phyloP scores from a whole-genome alignment of 345 rosid species.

The Isatis tinctoria region DNA sequence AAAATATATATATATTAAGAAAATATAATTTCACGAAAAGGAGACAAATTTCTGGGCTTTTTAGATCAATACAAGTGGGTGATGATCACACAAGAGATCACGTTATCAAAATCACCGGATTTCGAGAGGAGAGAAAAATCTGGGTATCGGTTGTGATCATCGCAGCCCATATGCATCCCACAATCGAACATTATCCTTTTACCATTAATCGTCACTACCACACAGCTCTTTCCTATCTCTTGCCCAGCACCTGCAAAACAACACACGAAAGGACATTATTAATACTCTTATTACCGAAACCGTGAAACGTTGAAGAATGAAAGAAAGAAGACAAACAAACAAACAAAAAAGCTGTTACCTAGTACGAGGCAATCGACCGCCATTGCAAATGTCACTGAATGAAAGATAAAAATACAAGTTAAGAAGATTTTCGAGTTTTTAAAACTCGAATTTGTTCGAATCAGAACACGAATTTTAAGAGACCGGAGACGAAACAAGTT shows the following conservation, averaged over 20 bases:
- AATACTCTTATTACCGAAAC: not conserved
- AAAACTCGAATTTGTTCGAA: not conserved
- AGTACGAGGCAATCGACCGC: slow-evolving; percentile 82
- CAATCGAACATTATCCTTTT: slow-evolving; percentile 93
- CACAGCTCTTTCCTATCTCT: slow-evolving; percentile 97
- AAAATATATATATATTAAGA: too few species aligned
- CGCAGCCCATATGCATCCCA: slow-evolving; percentile 96
- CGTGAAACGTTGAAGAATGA: not conserved
- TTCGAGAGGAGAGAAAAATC: slow-evolving; percentile 71
- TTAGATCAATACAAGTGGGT: slow-evolving; percentile 65
- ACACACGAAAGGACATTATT: not conserved
- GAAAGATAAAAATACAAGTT: not conserved
- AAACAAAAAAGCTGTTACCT: slow-evolving; percentile 32
- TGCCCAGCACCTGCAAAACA: slow-evolving; percentile 75
- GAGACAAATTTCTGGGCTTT: not conserved
- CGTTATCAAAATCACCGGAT: slow-evolving; percentile 48
- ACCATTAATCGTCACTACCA: slow-evolving; percentile 76
- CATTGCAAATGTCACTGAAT: slow-evolving; percentile 34
- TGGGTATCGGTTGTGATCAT: slow-evolving; percentile 79
- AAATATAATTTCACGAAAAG: too few species aligned
- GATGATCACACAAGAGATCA: slow-evolving; percentile 67
- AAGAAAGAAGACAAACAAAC: not conserved
- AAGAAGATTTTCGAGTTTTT: not conserved
- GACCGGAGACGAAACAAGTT: not conserved
- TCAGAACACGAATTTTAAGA: not conserved